Base-by-base conservation (phyloP, 495 filamentous ascomycete genomes). In the Mycothermus thermophilus region DNA sequence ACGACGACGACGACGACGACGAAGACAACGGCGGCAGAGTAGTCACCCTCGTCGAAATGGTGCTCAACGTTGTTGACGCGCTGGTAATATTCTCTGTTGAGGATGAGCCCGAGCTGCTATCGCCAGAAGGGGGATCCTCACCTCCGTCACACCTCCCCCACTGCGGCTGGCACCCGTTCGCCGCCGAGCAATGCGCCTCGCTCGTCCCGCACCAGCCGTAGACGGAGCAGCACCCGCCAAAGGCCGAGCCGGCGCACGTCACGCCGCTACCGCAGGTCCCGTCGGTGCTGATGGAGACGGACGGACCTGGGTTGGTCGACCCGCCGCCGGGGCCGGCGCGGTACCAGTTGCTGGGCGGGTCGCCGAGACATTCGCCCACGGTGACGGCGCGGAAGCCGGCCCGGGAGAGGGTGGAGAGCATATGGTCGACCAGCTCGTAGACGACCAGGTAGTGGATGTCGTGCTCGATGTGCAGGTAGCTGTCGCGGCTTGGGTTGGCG, bases 381-480 rank as follows among this genome's bases (percentile, higher is more conserved):
- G 82, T 80, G 22, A 83, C 79, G 8, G 70, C 61, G 26, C 59
- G 63, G 46, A 72, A 90, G 1, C 80, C 80, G 10, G 69, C 58
- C 2, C 50, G 27, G 38, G 59, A 55, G 15, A 82, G 59, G 3
- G 59, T 65, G 20, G 71, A 60, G 13, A 92, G 57, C 62, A 86
- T 79, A 50, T 83, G 78, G 32, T 75, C 67, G 0, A 80, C 83
- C 42, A 92, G 65, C 43, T 82, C 83, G 41, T 80, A 71, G 7
- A 79, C 83, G 10, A 74, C 79, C 48, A 85, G 75, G 16, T 75
- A 65, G 43, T 86, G 79, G 24, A 83, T 81, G 47, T 92, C 83
- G 50, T 92, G 83, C 24, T 72, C 72, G 46, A 90, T 83, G 38
- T 75, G 63, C 34, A 90, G 59, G 55, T 68, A 83, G 12, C 54